Base-by-base conservation (phyloP, 2,329 filamentous ascomycete species). In the Bipolaris victoriae region DNA sequence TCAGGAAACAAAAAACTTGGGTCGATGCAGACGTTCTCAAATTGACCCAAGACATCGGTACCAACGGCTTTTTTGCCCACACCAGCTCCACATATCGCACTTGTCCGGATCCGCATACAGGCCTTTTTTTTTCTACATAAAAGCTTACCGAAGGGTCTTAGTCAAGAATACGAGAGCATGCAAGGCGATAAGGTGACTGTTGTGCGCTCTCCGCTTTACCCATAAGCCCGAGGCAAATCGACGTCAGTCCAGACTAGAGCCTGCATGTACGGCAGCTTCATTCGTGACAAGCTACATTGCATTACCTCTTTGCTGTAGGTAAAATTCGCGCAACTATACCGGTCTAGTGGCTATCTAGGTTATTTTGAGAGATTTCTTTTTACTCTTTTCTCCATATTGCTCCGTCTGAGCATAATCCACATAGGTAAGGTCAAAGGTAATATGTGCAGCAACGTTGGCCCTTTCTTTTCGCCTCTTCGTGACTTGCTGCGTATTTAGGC, bases 91-190 rank as follows among this genome's bases (percentile, higher is more conserved):
- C 43, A 50, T 22, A 58, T 57, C 49, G 36, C 54, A 65, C 41
- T 53, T 49, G 33, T 11, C 48, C 50, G 41, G 67, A 37, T 68
- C 66, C 20, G 49, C 31, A 41, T 29, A 52, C 49, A 43, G 29
- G 43, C 58, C 60, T 54, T 33, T 50, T 29, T 29, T 50, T 29
- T 57, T 51, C 63, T 58, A 66, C 63, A 62, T 41, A 69, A 66
- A 65, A 61, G 63, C 61, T 75, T 72, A 76, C 67, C 61, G 64
- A 71, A 68, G 48, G 55, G 49, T 58, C 66, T 75, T 75, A 75
- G 73, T 75, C 71, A 76, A 69, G 47, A 41, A 6, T 26, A 49
- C 33, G 44, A 20, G 35, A 16, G 35, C 49, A 68, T 65, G 69
- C 69, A 68, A 33, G 61, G 64, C 55, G 73, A 76, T 76, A 76